Conservation (phyloP, 169 alveolate species). For the Plasmodium cynomolgi region DNA sequence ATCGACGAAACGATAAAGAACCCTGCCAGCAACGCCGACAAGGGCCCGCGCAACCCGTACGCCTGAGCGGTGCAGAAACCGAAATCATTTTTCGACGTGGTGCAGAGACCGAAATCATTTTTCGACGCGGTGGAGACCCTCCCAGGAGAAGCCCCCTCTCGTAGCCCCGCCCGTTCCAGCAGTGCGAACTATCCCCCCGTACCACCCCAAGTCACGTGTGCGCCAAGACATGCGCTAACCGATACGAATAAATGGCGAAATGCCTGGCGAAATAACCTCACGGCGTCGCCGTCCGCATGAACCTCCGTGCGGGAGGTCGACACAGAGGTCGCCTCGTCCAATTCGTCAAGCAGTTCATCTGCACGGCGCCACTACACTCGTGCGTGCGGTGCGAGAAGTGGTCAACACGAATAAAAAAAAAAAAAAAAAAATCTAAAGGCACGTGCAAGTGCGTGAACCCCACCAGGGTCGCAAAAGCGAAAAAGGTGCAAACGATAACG, state of each 20-base stretch:
- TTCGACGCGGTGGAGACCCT: not conserved
- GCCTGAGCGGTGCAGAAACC: not conserved
- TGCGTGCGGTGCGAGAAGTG: not conserved
- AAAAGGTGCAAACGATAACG: too few relatives aligned
- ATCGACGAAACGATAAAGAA: constrained; percentile 97
- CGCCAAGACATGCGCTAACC: not conserved
- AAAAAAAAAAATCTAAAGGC: not conserved
- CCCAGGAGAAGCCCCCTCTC: too few relatives aligned
- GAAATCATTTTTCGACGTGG: too few relatives aligned
- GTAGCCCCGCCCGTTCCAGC: too few relatives aligned
- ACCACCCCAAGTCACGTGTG: not conserved
- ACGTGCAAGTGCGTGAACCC: not conserved
- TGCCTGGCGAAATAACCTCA: not conserved
- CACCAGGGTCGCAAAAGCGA: too few relatives aligned
- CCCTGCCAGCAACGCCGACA: constrained; percentile 89
- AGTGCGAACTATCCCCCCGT: not conserved
- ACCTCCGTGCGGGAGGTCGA: not conserved
- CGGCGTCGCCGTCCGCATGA: not conserved
- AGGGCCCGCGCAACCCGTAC: constrained; percentile 66
- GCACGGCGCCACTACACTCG: not conserved
- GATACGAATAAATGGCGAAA: not conserved
- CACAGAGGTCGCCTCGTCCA: not conserved
- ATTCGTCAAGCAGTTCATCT: not conserved
- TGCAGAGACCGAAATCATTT: not conserved
- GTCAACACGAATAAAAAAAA: not conserved